Conservation (phyloP, 1,284 basidiomycete genomes). For the Ganoderma lucidum region DNA sequence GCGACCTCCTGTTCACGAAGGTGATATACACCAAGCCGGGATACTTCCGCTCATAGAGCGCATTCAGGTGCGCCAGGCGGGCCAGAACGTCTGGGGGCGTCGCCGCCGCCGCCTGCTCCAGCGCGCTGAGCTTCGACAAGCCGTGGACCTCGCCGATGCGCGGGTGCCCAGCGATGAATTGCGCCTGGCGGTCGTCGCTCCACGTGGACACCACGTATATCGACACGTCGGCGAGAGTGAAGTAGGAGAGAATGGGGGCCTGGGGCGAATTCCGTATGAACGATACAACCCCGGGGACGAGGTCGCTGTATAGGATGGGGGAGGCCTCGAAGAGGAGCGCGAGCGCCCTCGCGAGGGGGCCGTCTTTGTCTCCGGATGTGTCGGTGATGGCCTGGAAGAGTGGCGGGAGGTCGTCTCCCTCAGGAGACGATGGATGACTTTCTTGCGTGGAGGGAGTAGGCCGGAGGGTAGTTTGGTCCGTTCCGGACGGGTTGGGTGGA, state of each 20-base stretch:
- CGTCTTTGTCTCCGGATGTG: conserved; percentile 23
- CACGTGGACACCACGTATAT: conserved; percentile 62
- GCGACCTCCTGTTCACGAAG: conserved; percentile 86
- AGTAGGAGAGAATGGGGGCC: conserved; percentile 50
- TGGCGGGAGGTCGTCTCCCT: conserved; percentile 39
- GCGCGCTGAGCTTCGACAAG: conserved; percentile 76
- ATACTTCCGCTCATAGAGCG: conserved; percentile 77
- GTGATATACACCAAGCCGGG: conserved; percentile 87
- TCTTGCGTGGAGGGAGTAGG: no score
- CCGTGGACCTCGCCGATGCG: conserved; percentile 85
- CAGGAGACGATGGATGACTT: no score
- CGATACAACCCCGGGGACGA: conserved; percentile 63
- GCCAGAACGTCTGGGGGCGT: conserved; percentile 74
- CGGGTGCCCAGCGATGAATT: conserved; percentile 86
- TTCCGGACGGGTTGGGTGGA: not conserved
- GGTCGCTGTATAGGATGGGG: conserved; percentile 57
- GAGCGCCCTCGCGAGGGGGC: conserved; percentile 53
- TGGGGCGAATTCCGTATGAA: conserved; percentile 39
- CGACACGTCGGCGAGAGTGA: conserved; percentile 67
- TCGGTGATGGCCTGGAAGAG: conserved; percentile 44
- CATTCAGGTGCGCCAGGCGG: conserved; percentile 74
- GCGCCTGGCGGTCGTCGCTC: conserved; percentile 63
- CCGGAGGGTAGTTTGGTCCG: conserved; percentile 38
- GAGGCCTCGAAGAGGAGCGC: conserved; percentile 77
- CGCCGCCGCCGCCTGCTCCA: conserved; percentile 72